phyloP scores from a whole-genome alignment of 148 eudicot genomes.

The Chenopodium formosanum region DNA sequence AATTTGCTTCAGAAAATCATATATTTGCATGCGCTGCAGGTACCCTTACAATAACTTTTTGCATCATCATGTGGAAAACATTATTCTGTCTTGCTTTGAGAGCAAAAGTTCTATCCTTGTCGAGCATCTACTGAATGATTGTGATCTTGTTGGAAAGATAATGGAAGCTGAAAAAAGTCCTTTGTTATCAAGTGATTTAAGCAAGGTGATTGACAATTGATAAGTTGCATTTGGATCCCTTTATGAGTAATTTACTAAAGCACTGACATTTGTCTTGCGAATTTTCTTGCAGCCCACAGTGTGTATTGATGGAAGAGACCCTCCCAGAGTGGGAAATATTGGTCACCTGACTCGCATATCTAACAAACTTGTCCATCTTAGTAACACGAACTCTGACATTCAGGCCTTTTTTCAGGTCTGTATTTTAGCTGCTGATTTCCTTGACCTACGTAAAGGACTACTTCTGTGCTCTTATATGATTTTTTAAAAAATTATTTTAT shows the following conservation, averaged over 20 bases:
- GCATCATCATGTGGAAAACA: constrained; percentile 84
- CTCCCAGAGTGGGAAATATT: constrained; percentile 80
- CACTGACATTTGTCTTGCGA: constrained; percentile 13
- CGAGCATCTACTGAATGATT: constrained; percentile 79
- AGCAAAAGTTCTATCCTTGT: constrained; percentile 67
- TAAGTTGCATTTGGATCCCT: background rate
- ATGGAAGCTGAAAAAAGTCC: constrained; percentile 76
- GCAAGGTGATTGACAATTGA: constrained; percentile 48
- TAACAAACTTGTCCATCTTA: constrained; percentile 76
- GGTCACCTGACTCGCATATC: constrained; percentile 93
- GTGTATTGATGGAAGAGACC: constrained; percentile 53
- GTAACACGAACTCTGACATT: constrained; percentile 52
- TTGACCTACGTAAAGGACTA: background rate
- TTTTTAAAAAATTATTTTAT: no score
- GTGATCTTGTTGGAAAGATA: constrained; percentile 76
- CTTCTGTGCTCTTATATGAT: background rate
- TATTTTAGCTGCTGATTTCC: constrained; percentile 14
- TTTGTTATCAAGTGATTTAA: constrained; percentile 48
- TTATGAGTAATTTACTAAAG: background rate
- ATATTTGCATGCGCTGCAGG: constrained; percentile 41
- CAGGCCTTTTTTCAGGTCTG: constrained; percentile 71
- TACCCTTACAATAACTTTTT: constrained; percentile 93
- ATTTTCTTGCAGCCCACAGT: constrained; percentile 71
- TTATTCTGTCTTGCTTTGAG: constrained; percentile 73
- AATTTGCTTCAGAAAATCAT: constrained; percentile 10